phyloP scores from a whole-genome alignment of 2,329 filamentous ascomycete species.

The Clarireedia homoeocarpa region DNA sequence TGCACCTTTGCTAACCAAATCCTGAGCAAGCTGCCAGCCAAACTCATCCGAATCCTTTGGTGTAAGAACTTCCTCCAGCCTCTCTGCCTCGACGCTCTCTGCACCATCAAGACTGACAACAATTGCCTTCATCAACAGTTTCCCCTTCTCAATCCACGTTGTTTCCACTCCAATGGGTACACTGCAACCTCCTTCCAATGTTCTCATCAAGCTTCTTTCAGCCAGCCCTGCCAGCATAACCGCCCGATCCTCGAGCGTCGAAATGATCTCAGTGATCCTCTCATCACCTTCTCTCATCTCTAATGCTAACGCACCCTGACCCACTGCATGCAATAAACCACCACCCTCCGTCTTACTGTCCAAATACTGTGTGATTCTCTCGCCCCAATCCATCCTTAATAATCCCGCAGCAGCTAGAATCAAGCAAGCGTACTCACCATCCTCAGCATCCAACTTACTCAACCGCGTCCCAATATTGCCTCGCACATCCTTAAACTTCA shows the following conservation, averaged over 20 bases:
- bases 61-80: constrained; percentile 50
- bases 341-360: constrained; percentile 56
- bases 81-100: constrained; percentile 64
- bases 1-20: constrained; percentile 69
- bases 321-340: constrained; percentile 83
- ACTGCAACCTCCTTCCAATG: constrained; percentile 91
- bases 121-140: constrained; percentile 64
- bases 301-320: constrained; percentile 83
- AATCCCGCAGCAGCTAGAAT: constrained; percentile 88
- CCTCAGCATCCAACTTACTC: constrained; percentile 75
- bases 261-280: constrained; percentile 52
- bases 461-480: constrained; percentile 90
- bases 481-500: constrained; percentile 75
- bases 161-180: constrained; percentile 92
- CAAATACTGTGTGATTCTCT: constrained; percentile 73
- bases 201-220: constrained; percentile 78
- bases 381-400: constrained; percentile 61
- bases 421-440: constrained; percentile 69
- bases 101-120: constrained; percentile 80
- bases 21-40: constrained; percentile 65
- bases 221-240: constrained; percentile 66
- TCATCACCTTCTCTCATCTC: constrained; percentile 72
- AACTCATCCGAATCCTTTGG: constrained; percentile 66
- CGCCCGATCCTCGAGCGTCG: constrained; percentile 52
- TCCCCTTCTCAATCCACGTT: constrained; percentile 53